A percentile compares a stretch with the other conserved stretches of the same genome.
Evolutionary conservation across 108 stramenopile species (phyloP).

Genomic region (Nitzschia sp.): DNA sequence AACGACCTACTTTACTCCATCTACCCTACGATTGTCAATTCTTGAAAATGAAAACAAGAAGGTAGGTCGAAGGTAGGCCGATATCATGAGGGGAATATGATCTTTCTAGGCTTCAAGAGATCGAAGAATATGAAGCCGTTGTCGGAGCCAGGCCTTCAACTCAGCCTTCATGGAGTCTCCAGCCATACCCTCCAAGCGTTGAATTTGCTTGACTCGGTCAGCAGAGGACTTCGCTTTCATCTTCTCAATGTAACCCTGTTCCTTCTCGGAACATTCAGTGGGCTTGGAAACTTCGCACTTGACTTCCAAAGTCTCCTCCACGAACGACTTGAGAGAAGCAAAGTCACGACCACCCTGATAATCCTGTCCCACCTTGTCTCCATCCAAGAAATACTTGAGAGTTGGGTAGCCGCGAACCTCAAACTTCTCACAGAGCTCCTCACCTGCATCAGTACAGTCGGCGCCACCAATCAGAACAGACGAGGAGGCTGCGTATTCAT

Average conservation of each 20-base stretch:
- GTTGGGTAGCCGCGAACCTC: slow-evolving; percentile 40
- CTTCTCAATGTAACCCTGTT: slow-evolving; percentile 55
- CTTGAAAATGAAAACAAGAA: too few species aligned
- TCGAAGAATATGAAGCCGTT: slow-evolving; percentile 44
- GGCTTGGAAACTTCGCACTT: slow-evolving; percentile 51
- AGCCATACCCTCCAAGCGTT: slow-evolving; percentile 48
- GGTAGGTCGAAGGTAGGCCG: too few species aligned
- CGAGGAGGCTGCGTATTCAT: slow-evolving; percentile 63
- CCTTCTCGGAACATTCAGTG: slow-evolving; percentile 46
- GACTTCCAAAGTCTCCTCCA: slow-evolving; percentile 54
- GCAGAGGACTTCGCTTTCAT: slow-evolving; percentile 48
- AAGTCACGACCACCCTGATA: slow-evolving; percentile 65
- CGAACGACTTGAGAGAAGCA: slow-evolving; percentile 53
- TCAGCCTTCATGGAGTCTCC: slow-evolving; percentile 53
- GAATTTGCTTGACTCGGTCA: slow-evolving; percentile 42
- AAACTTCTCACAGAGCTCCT: slow-evolving; percentile 55
- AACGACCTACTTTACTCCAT: too few species aligned
- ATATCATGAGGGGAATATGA: too few species aligned
- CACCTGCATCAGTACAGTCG: slow-evolving; percentile 56
- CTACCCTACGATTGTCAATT: too few species aligned
- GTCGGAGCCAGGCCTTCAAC: slow-evolving; percentile 40
- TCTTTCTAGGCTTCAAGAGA: background rate
- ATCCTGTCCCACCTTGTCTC: slow-evolving; percentile 48
- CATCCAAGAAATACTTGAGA: slow-evolving; percentile 64
- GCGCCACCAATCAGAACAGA: slow-evolving; percentile 71